Conservation (phyloP, 1,284 basidiomycete genomes). For the Gymnopus androsaceus region DNA sequence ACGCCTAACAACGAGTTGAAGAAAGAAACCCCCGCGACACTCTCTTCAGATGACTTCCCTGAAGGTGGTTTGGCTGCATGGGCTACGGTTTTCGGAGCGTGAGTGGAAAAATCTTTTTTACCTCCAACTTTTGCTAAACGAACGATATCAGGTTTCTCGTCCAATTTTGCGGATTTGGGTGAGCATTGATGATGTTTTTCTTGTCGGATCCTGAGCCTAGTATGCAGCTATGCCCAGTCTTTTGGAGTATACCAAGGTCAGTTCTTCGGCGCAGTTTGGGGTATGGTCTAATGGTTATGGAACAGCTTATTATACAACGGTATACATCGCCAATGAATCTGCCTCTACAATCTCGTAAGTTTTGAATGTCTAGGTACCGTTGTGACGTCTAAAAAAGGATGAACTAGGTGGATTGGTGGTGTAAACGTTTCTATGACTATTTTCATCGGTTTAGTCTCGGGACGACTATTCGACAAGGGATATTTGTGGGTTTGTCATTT, state of each 20-base stretch:
- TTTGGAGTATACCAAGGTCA: constrained; percentile 46
- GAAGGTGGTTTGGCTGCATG: constrained; percentile 15
- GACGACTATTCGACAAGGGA: constrained; percentile 30
- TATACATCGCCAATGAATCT: constrained; percentile 34
- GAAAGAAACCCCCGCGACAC: neutral
- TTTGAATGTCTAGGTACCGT: too few species aligned
- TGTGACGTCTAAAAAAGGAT: too few species aligned
- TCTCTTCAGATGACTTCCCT: neutral
- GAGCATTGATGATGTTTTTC: neutral
- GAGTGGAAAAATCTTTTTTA: neutral
- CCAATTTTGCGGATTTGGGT: constrained; percentile 40
- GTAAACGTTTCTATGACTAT: constrained; percentile 45
- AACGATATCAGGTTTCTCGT: constrained; percentile 22
- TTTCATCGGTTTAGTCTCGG: constrained; percentile 35
- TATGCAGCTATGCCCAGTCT: constrained; percentile 35
- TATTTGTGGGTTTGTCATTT: constrained; percentile 23
- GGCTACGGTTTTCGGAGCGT: constrained; percentile 13
- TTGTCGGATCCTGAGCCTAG: neutral
- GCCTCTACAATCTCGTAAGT: constrained; percentile 40
- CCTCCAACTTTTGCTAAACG: neutral
- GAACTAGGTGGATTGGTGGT: constrained; percentile 51
- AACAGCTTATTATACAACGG: constrained; percentile 36
- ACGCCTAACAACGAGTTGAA: neutral
- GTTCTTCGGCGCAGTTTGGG: neutral
- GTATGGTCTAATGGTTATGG: neutral